Evolutionary conservation across 2,329 filamentous ascomycete species (phyloP).

Genomic region (Pseudopithomyces maydicus): DNA sequence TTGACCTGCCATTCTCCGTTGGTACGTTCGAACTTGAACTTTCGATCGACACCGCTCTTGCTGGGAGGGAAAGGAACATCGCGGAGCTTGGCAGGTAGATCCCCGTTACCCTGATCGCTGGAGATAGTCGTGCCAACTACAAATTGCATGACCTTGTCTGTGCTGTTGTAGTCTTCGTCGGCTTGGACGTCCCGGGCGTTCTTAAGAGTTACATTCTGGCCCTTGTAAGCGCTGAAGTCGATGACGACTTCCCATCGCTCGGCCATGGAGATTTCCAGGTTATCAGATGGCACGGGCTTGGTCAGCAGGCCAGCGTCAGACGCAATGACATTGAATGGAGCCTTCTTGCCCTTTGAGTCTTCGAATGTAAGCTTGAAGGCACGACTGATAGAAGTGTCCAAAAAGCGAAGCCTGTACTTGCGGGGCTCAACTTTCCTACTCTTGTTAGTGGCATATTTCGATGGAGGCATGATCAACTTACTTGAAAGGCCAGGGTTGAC

Average conservation of each 20-base stretch:
- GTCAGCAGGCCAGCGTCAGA: constrained; percentile 54
- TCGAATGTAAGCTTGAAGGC: constrained; percentile 58
- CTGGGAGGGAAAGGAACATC: constrained; percentile 38
- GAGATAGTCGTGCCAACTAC: constrained; percentile 49
- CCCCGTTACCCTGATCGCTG: constrained; percentile 29
- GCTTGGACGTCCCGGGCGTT: constrained; percentile 53
- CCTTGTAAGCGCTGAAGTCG: constrained; percentile 58
- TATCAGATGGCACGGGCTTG: constrained; percentile 51
- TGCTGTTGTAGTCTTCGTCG: constrained; percentile 59
- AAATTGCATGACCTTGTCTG: constrained; percentile 48
- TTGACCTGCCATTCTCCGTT: constrained; percentile 39
- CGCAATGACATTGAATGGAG: constrained; percentile 61
- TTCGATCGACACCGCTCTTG: constrained; percentile 35
- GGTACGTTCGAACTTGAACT: constrained; percentile 41
- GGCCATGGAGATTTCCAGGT: constrained; percentile 59
- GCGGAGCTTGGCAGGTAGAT: constrained; percentile 32
- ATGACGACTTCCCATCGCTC: constrained; percentile 66
- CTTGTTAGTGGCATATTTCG: too few relatives aligned
- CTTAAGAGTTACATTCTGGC: constrained; percentile 56
- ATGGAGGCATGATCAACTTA: too few relatives aligned
- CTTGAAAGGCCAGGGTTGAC: constrained; percentile 64
- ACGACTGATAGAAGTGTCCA: constrained; percentile 50
- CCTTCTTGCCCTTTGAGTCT: constrained; percentile 40
- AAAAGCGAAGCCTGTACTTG: constrained; percentile 63
- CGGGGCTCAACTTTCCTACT: constrained; percentile 58